Percentiles rank a stretch among this genome's conserved stretches.
phyloP scores from a whole-genome alignment of 2,329 filamentous ascomycete genomes.

The Septoria petroselini region DNA sequence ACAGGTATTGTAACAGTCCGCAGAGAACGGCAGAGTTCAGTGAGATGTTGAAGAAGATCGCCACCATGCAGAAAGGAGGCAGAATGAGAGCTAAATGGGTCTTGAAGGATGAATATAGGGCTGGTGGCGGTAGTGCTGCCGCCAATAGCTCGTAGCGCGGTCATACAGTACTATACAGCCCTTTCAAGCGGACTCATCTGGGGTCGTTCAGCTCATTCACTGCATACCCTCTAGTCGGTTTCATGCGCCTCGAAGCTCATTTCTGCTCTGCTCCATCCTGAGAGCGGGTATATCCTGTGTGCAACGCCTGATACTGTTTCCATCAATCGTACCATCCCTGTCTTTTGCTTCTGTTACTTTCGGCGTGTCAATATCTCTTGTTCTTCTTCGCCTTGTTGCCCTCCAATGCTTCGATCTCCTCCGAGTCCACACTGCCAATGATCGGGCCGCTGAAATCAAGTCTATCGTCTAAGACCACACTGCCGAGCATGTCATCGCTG shows the following conservation, averaged over 20 bases:
- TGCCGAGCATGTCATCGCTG: too few species aligned
- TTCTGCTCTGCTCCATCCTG: conserved; percentile 2
- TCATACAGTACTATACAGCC: too few species aligned
- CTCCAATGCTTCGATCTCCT: conserved; percentile 1
- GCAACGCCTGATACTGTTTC: neutral
- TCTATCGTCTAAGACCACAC: neutral
- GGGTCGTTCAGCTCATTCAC: too few species aligned
- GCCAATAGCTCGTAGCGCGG: too few species aligned
- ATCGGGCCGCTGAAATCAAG: neutral
- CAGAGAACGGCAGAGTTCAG: conserved; percentile 77
- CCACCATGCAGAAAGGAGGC: conserved; percentile 60
- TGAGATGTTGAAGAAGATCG: conserved; percentile 72
- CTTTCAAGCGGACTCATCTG: too few species aligned
- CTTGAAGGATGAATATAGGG: conserved; percentile 55
- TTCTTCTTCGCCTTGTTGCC: neutral
- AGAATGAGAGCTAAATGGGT: conserved; percentile 55
- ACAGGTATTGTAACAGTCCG: conserved; percentile 68
- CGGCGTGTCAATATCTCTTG: too few species aligned
- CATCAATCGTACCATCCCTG: too few species aligned
- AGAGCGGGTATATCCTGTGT: conserved; percentile 8
- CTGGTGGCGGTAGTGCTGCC: neutral
- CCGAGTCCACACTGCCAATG: neutral
- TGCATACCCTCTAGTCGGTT: too few species aligned
- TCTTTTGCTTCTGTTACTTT: too few species aligned
- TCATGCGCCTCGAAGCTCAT: too few species aligned